Evolutionary conservation across 306 rosid genomes (phyloP).

Genomic region (Gynostemma pentaphyllum): DNA sequence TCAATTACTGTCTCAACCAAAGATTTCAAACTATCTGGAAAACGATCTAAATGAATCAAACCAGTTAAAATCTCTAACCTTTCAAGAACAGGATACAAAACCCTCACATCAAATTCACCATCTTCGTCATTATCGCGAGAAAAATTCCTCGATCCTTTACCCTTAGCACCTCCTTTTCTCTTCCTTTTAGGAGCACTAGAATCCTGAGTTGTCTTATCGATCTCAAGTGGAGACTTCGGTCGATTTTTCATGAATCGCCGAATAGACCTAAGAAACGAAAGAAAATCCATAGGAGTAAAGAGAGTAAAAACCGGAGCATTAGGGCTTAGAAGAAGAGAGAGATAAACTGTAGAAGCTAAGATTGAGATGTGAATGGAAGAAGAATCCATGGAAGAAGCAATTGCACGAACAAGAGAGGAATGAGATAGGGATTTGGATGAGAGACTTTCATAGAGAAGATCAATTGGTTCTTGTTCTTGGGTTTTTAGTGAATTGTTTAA

Average conservation of each 20-base stretch:
- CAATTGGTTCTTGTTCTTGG: constrained; percentile 22
- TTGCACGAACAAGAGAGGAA: constrained; percentile 31
- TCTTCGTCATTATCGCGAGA: constrained; percentile 10
- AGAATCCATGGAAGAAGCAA: constrained; percentile 70
- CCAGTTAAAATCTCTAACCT: constrained; percentile 42
- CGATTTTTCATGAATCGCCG: constrained; percentile 54
- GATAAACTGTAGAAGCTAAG: constrained; percentile 54
- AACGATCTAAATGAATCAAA: constrained; percentile 67
- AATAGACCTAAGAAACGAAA: constrained; percentile 76
- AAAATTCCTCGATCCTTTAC: constrained; percentile 15
- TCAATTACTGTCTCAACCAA: constrained; percentile 51
- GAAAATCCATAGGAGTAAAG: constrained; percentile 67
- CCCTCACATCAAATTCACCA: constrained; percentile 24
- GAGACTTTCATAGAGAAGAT: constrained; percentile 39
- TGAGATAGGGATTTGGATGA: constrained; percentile 50
- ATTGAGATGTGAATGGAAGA: constrained; percentile 39
- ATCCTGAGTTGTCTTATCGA: background rate
- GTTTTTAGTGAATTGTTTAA: constrained; percentile 10
- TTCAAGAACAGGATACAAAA: constrained; percentile 40
- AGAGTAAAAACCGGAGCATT: constrained; percentile 82
- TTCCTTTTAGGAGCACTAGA: constrained; percentile 21
- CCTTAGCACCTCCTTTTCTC: constrained; percentile 23
- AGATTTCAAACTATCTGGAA: constrained; percentile 68
- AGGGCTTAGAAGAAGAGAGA: constrained; percentile 51
- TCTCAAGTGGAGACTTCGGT: background rate